These are phyloP conservation scores for Xerocomus potaroensis DNA, from an alignment of 768 basidiomycete genomes.

Conservation along the genomic window DNA sequence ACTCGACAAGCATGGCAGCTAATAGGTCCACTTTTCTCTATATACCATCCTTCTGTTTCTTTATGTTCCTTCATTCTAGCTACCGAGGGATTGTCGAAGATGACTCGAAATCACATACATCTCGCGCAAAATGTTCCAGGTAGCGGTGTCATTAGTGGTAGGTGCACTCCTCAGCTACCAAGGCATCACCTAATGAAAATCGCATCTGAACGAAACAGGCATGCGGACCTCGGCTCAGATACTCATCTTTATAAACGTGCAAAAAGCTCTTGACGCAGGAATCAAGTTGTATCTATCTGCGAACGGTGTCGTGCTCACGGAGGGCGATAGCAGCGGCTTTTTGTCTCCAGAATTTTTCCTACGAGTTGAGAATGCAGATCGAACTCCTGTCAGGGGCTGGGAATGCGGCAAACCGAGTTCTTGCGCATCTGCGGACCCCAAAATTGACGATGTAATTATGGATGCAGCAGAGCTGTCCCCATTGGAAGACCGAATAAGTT, in stretches of 20 bases:
- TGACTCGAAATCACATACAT: conserved; percentile 91
- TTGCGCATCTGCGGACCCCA: background rate
- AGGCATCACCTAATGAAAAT: background rate
- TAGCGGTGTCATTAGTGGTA: conserved; percentile 72
- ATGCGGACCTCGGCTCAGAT: conserved; percentile 78
- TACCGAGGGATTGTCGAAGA: conserved; percentile 69
- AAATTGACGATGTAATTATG: background rate
- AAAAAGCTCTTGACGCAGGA: conserved; percentile 63
- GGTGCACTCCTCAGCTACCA: conserved; percentile 19
- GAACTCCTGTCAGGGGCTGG: conserved; percentile 22
- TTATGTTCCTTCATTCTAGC: conserved; percentile 36
- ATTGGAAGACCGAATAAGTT: background rate
- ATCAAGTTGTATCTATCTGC: conserved; percentile 73
- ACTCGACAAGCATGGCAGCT: conserved; percentile 60
- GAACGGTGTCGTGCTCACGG: conserved; percentile 87
- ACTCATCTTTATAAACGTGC: conserved; percentile 76
- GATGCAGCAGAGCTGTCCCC: background rate
- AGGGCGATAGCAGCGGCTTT: conserved; percentile 64
- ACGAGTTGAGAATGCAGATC: conserved; percentile 51
- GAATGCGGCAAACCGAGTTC: conserved; percentile 4
- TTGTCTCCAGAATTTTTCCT: conserved; percentile 62
- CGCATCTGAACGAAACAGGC: conserved; percentile 40
- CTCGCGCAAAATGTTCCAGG: conserved; percentile 75
- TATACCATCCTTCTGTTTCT: background rate
- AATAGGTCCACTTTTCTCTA: conserved; percentile 48